These are phyloP conservation scores for Mortierella sp. DNA, from an alignment of 371 early-diverging fungal species.

Conservation along the genomic window DNA sequence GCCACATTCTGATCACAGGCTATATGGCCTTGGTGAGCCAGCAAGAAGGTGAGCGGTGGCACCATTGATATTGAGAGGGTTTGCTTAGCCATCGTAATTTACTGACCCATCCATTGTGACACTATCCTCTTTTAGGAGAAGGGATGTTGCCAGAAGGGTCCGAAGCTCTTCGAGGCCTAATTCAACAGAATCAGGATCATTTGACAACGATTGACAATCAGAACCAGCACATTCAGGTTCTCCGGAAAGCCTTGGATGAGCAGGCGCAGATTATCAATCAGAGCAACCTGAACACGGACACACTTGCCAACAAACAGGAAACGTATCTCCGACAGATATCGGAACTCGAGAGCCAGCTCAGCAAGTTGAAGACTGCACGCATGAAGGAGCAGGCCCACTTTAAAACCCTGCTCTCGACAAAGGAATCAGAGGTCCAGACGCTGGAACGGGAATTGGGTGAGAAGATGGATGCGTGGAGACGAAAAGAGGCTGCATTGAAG, in stretches of 20 bases:
- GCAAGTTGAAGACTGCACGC: slow-evolving; percentile 5
- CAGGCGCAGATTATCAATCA: slow-evolving; percentile 13
- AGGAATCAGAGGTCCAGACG: not conserved
- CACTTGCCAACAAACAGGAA: slow-evolving; percentile 13
- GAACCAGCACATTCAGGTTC: not conserved
- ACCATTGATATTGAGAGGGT: too few species aligned
- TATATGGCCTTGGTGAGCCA: slow-evolving; percentile 18
- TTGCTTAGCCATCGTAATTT: too few species aligned
- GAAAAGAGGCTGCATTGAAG: not conserved
- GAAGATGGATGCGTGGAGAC: not conserved
- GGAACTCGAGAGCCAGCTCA: slow-evolving; percentile 16
- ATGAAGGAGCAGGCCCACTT: slow-evolving; percentile 3
- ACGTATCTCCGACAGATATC: slow-evolving; percentile 12
- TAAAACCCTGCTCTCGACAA: not conserved
- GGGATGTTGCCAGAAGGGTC: slow-evolving; percentile 3
- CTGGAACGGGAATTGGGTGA: slow-evolving; percentile 10
- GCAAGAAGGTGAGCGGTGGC: slow-evolving; percentile 15
- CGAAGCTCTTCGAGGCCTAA: not conserved
- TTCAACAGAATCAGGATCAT: slow-evolving; percentile 1
- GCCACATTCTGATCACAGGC: slow-evolving; percentile 2
- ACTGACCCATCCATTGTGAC: too few species aligned
- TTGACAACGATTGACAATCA: slow-evolving; percentile 5
- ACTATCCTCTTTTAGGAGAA: slow-evolving; percentile 2
- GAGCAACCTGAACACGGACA: slow-evolving; percentile 13
- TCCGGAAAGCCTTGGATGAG: slow-evolving; percentile 6